Evolutionary conservation across 768 basidiomycete genomes (phyloP).

Genomic region (Hirschioporus abietinus): DNA sequence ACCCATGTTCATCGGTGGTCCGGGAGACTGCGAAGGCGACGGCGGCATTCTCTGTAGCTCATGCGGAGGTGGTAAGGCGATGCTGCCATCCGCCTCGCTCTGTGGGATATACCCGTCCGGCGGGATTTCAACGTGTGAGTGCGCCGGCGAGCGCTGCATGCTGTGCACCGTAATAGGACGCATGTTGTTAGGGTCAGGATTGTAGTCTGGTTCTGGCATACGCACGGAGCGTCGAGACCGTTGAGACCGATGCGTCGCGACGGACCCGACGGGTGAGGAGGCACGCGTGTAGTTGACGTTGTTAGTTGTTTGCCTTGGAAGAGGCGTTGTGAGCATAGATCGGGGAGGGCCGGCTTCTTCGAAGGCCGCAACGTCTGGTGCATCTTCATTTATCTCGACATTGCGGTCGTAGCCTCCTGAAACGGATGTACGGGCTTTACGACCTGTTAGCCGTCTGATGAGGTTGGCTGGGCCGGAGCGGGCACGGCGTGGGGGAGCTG

Average conservation of each 20-base stretch:
- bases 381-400: background rate
- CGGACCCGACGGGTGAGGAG: background rate
- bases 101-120: conserved; percentile 23
- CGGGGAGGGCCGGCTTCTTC: background rate
- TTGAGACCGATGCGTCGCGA: background rate
- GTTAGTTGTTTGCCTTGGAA: background rate
- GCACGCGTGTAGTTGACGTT: conserved; percentile 2
- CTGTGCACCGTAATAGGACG: conserved; percentile 14
- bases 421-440: background rate
- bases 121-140: conserved; percentile 14
- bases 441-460: background rate
- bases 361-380: conserved; percentile 2
- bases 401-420: background rate
- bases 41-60: conserved; percentile 7
- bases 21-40: background rate
- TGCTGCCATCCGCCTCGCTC: conserved; percentile 13
- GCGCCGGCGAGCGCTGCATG: conserved; percentile 15
- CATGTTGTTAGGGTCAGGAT: background rate
- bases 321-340: background rate
- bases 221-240: background rate
- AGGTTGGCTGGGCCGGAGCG: background rate
- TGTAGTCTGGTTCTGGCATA: conserved; percentile 4
- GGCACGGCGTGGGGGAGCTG: background rate
- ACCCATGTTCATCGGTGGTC: background rate
- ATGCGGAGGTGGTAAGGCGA: conserved; percentile 16